Base-by-base conservation (phyloP, 2,329 filamentous ascomycete genomes). In the Hansfordia pulvinata region DNA sequence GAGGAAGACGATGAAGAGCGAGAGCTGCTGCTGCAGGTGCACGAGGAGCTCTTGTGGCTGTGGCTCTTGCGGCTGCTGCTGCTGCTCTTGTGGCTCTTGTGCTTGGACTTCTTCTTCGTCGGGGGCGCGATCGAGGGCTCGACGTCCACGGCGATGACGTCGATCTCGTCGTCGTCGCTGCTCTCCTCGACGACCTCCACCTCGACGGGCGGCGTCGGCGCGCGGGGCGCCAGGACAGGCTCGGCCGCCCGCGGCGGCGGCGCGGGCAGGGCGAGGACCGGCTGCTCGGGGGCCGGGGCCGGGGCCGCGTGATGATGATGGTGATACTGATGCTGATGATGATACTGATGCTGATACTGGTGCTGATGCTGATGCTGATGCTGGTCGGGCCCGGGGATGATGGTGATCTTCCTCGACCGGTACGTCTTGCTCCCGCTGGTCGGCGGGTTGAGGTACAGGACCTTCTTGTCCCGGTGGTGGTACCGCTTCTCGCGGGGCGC, bases 121-220 rank as follows among this genome's bases (percentile, higher is more conserved):
- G 32, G 19, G 17, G 25, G 36, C 15, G 30, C 40, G 24, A 38
- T 40, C 1, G 46, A 43, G 3, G 52, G 50, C 27, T 57, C 54
- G 17, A 59, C 46, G 40, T 57, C 52, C 3, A 59, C 54, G 27
- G 53, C 52, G 30, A 58, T 58, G 23, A 58, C 52, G 36, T 59
- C 54, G 32, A 58, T 56, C 13, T 36, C 20, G 26, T 42, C 32
- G 38, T 43, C 12, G 27, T 38, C 29, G 31, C 33, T n/a, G 33
- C 29, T 31, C 35, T 31, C 17, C n/a, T 19, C 17, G n/a, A 19
- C 9, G 22, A 30, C 8, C 23, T 26, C 8, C 26, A 26, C 6
- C 17, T 21, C 14, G 30, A 23, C 14, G 32, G 33, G 8, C 34
- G 38, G 12, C 30, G 28, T 8, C 33, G 28, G 4, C 30, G 32